Evolutionary conservation across 169 alveolate species (phyloP), one percentile per base, ranked within the genome.

Genomic region (Eimeria necatrix): DNA sequence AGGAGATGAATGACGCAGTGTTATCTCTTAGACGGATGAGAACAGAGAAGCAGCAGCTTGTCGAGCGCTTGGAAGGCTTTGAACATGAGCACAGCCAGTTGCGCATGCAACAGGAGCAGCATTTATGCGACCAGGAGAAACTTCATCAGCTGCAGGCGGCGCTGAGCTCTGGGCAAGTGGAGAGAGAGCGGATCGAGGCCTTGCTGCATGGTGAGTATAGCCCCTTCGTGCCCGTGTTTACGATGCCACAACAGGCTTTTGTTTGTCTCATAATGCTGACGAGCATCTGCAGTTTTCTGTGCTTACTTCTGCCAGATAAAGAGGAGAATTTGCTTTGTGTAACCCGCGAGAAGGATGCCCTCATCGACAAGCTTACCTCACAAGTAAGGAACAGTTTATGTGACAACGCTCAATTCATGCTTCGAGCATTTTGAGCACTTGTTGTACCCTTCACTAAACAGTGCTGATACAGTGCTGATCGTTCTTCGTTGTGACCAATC

Each of bases 31-130:
- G 83, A 5, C 73, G 95, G 73, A 60, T 78, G 91, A 81, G 91
- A 4, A 59, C 83, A 52, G 95, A 91, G 46, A 91, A 91, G 87
- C 78, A 41, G 56, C 95, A 91, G 95, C 95, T 91, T 7, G 49
- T 78, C 51, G 91, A 91, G 60, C 95, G 95, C 24, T 83, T 91
- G 24, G 32, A 52, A 24, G 59, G 16, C 24, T 70, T 91, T 22
- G 95, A 91, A 71, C 88, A 89, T 46, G 78, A 89, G 20, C 76
- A 56, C 60, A 70, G 61, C 22, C 88, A 89, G 86, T 41, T 89
- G 59, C 87, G 73, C 78, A 52, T 52, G 22, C 88, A 71, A 49
- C 94, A 71, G 32, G 94, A 70, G 22, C 88, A 71, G 51, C 94
- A 71, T 59, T 64, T 51, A 48, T 53, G 20, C 52, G 64, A 71